These are phyloP conservation scores for Skeletonema menzelii DNA, from an alignment of 108 stramenopile genomes.

Conservation along the genomic window DNA sequence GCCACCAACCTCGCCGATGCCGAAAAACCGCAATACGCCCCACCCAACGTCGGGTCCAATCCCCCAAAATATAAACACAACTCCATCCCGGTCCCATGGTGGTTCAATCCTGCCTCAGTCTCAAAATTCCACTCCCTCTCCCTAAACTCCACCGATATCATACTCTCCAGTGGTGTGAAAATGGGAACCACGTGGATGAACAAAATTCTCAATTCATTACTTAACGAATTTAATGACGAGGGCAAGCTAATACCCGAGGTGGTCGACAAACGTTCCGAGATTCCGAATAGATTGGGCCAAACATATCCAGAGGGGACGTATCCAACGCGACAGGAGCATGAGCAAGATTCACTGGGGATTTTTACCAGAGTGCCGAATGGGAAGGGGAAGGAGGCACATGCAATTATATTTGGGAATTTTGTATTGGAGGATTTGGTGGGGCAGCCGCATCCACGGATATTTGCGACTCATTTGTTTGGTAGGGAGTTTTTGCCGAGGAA, in stretches of 20 bases:
- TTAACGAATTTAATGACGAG: slow-evolving; percentile 16
- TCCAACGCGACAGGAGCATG: slow-evolving; percentile 7
- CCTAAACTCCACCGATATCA: slow-evolving; percentile 5
- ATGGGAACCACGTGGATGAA: slow-evolving; percentile 45
- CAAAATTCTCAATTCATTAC: slow-evolving; percentile 6
- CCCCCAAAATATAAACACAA: neutral
- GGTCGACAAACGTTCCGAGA: neutral
- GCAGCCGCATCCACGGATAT: slow-evolving; percentile 29
- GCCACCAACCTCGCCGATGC: neutral
- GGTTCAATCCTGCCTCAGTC: slow-evolving; percentile 27
- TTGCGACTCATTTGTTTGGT: slow-evolving; percentile 33
- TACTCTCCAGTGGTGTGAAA: slow-evolving; percentile 29
- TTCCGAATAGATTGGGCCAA: slow-evolving; percentile 14
- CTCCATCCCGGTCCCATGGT: slow-evolving; percentile 36
- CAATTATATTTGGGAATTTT: slow-evolving; percentile 29
- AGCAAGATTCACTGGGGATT: neutral
- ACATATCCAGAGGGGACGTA: slow-evolving; percentile 34
- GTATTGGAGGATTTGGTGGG: slow-evolving; percentile 21
- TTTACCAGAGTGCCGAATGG: slow-evolving; percentile 7
- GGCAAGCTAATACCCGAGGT: slow-evolving; percentile 2
- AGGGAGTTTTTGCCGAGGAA: slow-evolving; percentile 4
- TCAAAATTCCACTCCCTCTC: slow-evolving; percentile 7
- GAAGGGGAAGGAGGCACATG: neutral
- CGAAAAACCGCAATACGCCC: neutral
- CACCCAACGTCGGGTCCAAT: slow-evolving; percentile 15